Conservation (phyloP, 257 asterid species). For the Paulownia fortunei region DNA sequence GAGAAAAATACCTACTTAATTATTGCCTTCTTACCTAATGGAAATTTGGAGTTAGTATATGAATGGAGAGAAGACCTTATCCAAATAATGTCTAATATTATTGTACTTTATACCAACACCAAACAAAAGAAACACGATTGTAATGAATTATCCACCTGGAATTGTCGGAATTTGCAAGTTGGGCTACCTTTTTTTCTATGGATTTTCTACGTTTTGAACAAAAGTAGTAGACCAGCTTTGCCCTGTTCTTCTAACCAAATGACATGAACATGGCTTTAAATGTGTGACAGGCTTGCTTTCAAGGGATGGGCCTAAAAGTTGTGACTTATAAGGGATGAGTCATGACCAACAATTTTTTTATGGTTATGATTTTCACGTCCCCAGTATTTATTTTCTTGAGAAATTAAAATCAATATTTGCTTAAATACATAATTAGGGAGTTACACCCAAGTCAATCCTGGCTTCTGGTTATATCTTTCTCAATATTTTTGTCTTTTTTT, state of each 20-base stretch:
- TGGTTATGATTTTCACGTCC: background rate
- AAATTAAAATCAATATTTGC: background rate
- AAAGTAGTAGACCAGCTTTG: constrained; percentile 30
- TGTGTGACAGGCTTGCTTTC: constrained; percentile 34
- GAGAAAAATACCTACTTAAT: constrained; percentile 10
- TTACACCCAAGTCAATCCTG: too few relatives aligned
- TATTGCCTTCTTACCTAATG: constrained; percentile 17
- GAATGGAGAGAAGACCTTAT: constrained; percentile 27
- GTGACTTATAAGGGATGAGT: background rate
- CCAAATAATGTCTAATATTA: constrained; percentile 32
- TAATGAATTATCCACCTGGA: constrained; percentile 39
- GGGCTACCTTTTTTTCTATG: background rate
- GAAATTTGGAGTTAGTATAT: constrained; percentile 19
- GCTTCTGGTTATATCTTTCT: too few relatives aligned
- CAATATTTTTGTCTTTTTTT: too few relatives aligned
- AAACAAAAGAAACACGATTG: constrained; percentile 19
- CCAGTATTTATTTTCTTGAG: background rate
- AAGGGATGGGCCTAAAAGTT: constrained; percentile 14
- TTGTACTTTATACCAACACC: constrained; percentile 28
- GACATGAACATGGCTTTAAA: constrained; percentile 4
- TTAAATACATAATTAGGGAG: too few relatives aligned
- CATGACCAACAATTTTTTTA: background rate
- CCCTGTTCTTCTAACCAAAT: constrained; percentile 27
- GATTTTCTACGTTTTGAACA: constrained; percentile 31
- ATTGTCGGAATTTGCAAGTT: constrained; percentile 43